Conservation (phyloP, 192 early-diverging fungal species). For the Coemansia sp. region DNA sequence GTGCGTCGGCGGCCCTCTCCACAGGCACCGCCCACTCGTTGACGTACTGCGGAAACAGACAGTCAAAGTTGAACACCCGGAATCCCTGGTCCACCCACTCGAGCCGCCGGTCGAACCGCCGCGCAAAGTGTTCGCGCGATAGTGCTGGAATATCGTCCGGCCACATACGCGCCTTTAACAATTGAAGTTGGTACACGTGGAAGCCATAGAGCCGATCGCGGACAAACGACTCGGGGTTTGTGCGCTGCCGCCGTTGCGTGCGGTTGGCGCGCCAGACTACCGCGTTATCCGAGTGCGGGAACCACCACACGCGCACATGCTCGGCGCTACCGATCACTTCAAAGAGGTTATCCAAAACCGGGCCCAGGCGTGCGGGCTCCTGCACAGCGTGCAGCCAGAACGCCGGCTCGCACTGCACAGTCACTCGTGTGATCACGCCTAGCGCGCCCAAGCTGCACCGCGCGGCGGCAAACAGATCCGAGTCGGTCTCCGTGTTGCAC, state of each 20-base stretch:
- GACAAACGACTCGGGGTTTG: conserved; percentile 9
- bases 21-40: conserved; percentile 76
- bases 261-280: conserved; percentile 67
- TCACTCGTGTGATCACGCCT: conserved; percentile 65
- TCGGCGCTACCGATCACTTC: conserved; percentile 59
- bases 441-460: conserved; percentile 64
- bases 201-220: conserved; percentile 32
- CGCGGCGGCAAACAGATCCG: conserved; percentile 63
- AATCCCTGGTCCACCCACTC: conserved; percentile 61
- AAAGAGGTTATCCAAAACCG: conserved; percentile 54
- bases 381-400: conserved; percentile 67
- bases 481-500: conserved; percentile 49
- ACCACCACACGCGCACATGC: conserved; percentile 77
- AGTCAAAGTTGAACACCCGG: conserved; percentile 67
- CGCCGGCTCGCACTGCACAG: conserved; percentile 61
- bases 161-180: conserved; percentile 48
- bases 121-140: conserved; percentile 55
- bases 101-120: conserved; percentile 45
- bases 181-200: conserved; percentile 52
- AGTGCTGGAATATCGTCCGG: conserved; percentile 20
- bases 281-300: conserved; percentile 66
- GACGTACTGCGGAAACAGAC: conserved; percentile 66
- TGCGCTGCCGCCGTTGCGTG: conserved; percentile 35
- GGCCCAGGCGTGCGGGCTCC: conserved; percentile 54
- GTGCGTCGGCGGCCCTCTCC: conserved; percentile 54